Evolutionary conservation across 1,139 yeast genomes (phyloP).

Genomic region (Petasospora fabianii): DNA sequence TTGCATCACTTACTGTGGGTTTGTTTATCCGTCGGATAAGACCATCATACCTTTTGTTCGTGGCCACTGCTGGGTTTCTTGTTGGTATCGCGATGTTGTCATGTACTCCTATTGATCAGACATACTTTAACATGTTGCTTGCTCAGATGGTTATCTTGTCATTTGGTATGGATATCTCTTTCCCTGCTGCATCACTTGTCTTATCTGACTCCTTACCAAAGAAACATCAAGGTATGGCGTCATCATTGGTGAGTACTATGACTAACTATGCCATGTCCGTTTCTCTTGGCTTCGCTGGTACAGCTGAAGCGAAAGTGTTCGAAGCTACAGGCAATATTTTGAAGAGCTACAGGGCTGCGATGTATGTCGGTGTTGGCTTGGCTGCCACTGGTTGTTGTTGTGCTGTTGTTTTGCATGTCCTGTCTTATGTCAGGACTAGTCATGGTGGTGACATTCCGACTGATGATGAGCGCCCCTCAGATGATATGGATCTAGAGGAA

Average conservation of each 20-base stretch:
- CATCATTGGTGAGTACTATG: slow-evolving; percentile 51
- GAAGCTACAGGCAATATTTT: slow-evolving; percentile 27
- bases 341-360: slow-evolving; percentile 40
- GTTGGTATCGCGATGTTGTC: slow-evolving; percentile 46
- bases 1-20: slow-evolving; percentile 45
- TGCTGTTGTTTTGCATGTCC: slow-evolving; percentile 11
- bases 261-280: slow-evolving; percentile 52
- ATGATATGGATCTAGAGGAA: too few relatives aligned
- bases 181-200: slow-evolving; percentile 53
- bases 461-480: neutral
- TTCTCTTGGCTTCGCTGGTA: slow-evolving; percentile 46
- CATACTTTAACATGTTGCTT: slow-evolving; percentile 42
- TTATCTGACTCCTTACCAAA: slow-evolving; percentile 47
- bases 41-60: slow-evolving; percentile 43
- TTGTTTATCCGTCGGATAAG: slow-evolving; percentile 37
- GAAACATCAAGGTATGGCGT: slow-evolving; percentile 57
- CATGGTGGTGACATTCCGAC: neutral
- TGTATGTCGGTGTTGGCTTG: slow-evolving; percentile 35
- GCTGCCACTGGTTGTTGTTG: slow-evolving; percentile 23
- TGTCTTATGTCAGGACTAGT: slow-evolving; percentile 6
- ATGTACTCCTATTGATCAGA: slow-evolving; percentile 46
- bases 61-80: slow-evolving; percentile 44
- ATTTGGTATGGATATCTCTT: slow-evolving; percentile 59
- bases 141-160: slow-evolving; percentile 47
- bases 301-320: slow-evolving; percentile 42